A percentile compares a stretch with the other conserved stretches of the same genome.
phyloP scores from a whole-genome alignment of 1,284 basidiomycete species.

The Apiotrichum laibachii region DNA sequence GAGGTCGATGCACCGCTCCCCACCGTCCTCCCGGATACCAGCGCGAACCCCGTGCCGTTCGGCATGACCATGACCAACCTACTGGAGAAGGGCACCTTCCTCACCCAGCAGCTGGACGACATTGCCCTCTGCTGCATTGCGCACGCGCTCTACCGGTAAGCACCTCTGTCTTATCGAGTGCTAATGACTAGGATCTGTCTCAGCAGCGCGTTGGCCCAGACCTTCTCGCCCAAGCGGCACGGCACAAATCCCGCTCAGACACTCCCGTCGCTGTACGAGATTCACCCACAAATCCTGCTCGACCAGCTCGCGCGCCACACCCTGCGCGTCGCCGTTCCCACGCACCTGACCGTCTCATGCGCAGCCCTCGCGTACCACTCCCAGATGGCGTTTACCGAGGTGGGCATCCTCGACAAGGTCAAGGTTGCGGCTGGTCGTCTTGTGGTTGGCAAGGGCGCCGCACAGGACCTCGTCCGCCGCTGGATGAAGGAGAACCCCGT shows the following conservation, averaged over 20 bases:
- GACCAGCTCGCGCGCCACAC: constrained; percentile 23
- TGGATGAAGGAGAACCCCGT: constrained; percentile 18
- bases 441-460: not conserved
- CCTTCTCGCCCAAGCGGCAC: not conserved
- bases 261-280: constrained; percentile 12
- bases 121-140: constrained; percentile 19
- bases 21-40: constrained; percentile 1
- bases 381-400: constrained; percentile 22
- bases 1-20: constrained; percentile 18
- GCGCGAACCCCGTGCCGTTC: constrained; percentile 9
- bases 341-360: constrained; percentile 23
- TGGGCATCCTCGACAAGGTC: constrained; percentile 23
- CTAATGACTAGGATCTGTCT: constrained; percentile 19
- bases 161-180: too few relatives aligned
- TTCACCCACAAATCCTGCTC: constrained; percentile 25
- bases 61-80: constrained; percentile 17
- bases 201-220: constrained; percentile 13
- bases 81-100: constrained; percentile 18
- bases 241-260: constrained; percentile 4
- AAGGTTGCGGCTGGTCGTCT: constrained; percentile 27
- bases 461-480: not conserved
- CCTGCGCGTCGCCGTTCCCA: constrained; percentile 13
- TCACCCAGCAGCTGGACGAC: constrained; percentile 17
- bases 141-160: constrained; percentile 26
- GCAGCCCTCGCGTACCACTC: constrained; percentile 27